Conservation (phyloP, 1,284 basidiomycete genomes). For the Microbotryomycetes sp. region DNA sequence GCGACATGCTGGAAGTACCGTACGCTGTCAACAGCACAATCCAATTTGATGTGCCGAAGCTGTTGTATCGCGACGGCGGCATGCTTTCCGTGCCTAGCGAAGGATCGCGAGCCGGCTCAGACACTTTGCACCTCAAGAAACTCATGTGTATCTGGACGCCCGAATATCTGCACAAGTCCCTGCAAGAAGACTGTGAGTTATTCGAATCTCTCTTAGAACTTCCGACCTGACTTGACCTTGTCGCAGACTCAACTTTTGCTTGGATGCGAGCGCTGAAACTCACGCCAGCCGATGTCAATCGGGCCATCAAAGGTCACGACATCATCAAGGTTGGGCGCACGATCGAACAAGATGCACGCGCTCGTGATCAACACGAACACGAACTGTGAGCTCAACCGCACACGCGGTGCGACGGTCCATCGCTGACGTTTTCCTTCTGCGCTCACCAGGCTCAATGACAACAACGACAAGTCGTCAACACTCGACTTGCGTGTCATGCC, state of each 20-base stretch:
- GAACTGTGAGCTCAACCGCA: neutral
- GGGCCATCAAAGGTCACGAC: constrained; percentile 52
- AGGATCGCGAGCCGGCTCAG: constrained; percentile 52
- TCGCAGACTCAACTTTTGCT: constrained; percentile 52
- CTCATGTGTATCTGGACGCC: constrained; percentile 88
- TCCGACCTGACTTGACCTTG: neutral
- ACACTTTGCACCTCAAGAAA: constrained; percentile 59
- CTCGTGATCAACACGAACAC: neutral
- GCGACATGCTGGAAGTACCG: constrained; percentile 71
- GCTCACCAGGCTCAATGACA: neutral
- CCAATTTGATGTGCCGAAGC: constrained; percentile 64
- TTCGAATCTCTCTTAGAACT: neutral
- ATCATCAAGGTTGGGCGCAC: constrained; percentile 22
- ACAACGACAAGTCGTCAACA: neutral
- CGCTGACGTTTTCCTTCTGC: neutral
- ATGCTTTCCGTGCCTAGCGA: constrained; percentile 62
- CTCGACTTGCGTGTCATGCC: neutral
- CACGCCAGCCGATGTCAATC: constrained; percentile 56
- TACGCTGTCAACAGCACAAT: constrained; percentile 83
- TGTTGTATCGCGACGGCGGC: constrained; percentile 74
- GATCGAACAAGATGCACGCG: constrained; percentile 19
- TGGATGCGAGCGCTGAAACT: constrained; percentile 66
- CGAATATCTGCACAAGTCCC: constrained; percentile 68
- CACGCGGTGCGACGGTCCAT: no score
- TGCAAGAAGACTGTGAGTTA: constrained; percentile 57